Evolutionary conservation across 768 basidiomycete species (phyloP), one percentile per base, ranked within the genome.

Genomic region (Sporobolomyces pararoseus): DNA sequence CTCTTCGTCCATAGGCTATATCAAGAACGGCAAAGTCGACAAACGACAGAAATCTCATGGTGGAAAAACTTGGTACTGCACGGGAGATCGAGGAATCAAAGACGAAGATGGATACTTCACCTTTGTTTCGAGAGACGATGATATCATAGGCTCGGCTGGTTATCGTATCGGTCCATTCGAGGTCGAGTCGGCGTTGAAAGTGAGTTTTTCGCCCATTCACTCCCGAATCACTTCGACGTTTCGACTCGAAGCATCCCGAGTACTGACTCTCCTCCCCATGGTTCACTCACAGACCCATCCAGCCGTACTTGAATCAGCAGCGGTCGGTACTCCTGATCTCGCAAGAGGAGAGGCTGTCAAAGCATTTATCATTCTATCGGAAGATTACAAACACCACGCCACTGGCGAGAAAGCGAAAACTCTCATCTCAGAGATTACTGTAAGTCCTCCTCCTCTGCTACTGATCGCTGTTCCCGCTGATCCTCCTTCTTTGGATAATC

Each of bases 151-250:
- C 3, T 29, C 47, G 4, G 74, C 70, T n/a, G n/a, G n/a, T 1
- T 75, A 75, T 57, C 42, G 74, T 0, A 52, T 75, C 17, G 74
- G 74, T 0, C 74, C 74, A 0, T 75, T 75, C 32, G 74, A 75
- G 42, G 68, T 72, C 25, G 74, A 75, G 47, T 62, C 58, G 2
- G 66, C 68, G 0, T 58, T 75, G 23, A 75, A 75, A 51, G 73
- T 68, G 1, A 2, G 68, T 14, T 13, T 51, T n/a, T 23, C 51
- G 5, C n/a, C 29, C 12, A 19, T 4, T 14, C 32, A 1, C n/a
- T n/a, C n/a, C 54, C 19, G 17, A 37, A 32, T 4, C n/a, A n/a
- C n/a, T 7, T 42, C 39, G 39, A 42, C 9, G 17, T 3, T 6
- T 23, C 59, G 17, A 1, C 10, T 47, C 57, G 14, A 51, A 4